These are phyloP conservation scores for Peniophora sp. DNA, from an alignment of 1,284 basidiomycete species.

Conservation along the genomic window DNA sequence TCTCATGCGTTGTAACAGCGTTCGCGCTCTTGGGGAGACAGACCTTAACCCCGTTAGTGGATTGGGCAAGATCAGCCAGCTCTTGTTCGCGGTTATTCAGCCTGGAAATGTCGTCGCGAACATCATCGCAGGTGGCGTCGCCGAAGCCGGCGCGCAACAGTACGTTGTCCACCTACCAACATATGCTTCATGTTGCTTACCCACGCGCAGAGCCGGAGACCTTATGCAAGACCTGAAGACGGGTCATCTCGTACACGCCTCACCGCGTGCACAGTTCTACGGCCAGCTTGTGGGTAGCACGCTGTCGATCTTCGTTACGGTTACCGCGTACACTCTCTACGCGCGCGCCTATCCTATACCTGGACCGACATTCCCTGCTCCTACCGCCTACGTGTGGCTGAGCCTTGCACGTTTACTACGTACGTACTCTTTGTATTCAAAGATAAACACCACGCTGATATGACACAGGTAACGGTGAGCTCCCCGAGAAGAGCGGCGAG, in stretches of 20 bases:
- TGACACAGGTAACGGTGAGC: conserved; percentile 66
- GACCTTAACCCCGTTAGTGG: conserved; percentile 93
- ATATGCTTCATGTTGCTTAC: neutral
- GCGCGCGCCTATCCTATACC: conserved; percentile 81
- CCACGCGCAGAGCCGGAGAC: conserved; percentile 72
- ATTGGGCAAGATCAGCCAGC: conserved; percentile 90
- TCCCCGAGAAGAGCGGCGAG: conserved; percentile 68
- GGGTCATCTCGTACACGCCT: conserved; percentile 82
- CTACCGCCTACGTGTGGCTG: conserved; percentile 89
- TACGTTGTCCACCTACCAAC: conserved; percentile 28
- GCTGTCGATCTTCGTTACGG: conserved; percentile 83
- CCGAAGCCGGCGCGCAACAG: conserved; percentile 95
- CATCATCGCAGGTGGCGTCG: conserved; percentile 92
- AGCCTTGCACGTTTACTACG: conserved; percentile 85
- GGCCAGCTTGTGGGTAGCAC: conserved; percentile 85
- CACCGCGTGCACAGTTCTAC: conserved; percentile 82
- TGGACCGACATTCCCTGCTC: conserved; percentile 88
- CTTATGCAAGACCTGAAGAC: conserved; percentile 99
- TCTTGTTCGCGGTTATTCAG: conserved; percentile 91
- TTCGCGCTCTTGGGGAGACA: conserved; percentile 87
- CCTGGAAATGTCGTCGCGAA: conserved; percentile 94
- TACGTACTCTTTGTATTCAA: conserved; percentile 28
- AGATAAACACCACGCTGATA: neutral
- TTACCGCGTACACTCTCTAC: conserved; percentile 85
- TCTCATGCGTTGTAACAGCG: conserved; percentile 35